Evolutionary conservation across 169 alveolate genomes (phyloP).

Genomic region (Neospora caninum): DNA sequence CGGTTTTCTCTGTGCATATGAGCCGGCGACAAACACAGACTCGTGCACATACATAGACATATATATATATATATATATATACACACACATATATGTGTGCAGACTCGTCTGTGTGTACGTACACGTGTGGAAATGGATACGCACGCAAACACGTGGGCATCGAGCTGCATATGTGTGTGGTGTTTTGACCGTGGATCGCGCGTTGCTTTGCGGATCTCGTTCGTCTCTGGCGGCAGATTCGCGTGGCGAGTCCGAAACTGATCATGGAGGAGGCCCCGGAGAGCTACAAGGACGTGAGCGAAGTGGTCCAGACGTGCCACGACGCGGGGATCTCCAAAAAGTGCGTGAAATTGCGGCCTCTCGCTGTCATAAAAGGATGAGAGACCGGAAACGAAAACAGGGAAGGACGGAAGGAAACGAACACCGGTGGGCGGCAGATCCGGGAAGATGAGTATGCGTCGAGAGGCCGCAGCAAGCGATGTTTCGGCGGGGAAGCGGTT

Average conservation of each 20-base stretch:
- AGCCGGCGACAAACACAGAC: no score
- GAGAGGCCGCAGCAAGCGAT: no score
- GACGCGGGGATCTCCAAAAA: constrained; percentile 88
- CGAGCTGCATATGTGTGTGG: not conserved
- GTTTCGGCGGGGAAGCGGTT: no score
- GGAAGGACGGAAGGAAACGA: no score
- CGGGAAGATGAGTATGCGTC: no score
- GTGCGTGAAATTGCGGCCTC: constrained; percentile 85
- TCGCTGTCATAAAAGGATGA: constrained; percentile 91
- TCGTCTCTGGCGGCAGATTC: constrained; percentile 66
- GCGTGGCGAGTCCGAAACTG: constrained; percentile 91
- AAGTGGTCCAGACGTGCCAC: constrained; percentile 87
- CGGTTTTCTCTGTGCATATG: no score
- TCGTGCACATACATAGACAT: not conserved
- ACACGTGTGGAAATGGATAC: not conserved
- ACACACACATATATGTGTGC: no score
- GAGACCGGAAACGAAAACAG: not conserved
- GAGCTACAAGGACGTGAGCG: constrained; percentile 88
- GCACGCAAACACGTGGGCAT: not conserved
- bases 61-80: not conserved
- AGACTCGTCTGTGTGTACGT: not conserved
- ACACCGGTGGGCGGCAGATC: no score
- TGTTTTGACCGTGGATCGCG: no score
- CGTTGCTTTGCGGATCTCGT: not conserved
- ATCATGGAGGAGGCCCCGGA: constrained; percentile 92